Percentiles rank a stretch among this genome's conserved stretches.
Evolutionary conservation across 73 alveolate genomes (phyloP).

Genomic region (Paramecium biaurelia): DNA sequence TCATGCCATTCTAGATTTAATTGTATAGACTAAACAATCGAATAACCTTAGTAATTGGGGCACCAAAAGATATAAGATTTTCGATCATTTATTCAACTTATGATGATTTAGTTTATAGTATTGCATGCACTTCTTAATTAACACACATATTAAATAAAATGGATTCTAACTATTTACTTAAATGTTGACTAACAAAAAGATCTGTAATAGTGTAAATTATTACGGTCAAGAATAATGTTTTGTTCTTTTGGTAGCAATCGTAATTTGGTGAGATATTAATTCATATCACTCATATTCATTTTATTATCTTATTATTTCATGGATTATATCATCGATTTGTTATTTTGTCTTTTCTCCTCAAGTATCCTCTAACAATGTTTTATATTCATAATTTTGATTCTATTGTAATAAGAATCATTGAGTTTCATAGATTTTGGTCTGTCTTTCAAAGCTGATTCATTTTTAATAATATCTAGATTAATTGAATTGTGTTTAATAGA

Average conservation of each 20-base stretch:
- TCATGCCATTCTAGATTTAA: constrained; percentile 57
- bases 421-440: constrained; percentile 26
- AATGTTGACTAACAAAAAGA: neutral
- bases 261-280: neutral
- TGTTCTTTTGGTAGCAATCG: neutral
- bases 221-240: constrained; percentile 36
- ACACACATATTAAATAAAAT: constrained; percentile 12
- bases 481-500: constrained; percentile 45
- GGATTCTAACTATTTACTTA: constrained; percentile 29
- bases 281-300: neutral
- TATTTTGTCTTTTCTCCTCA: neutral
- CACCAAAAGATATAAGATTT: constrained; percentile 46
- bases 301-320: neutral
- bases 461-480: neutral
- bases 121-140: constrained; percentile 20
- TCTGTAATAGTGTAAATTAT: constrained; percentile 6
- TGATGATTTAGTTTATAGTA: neutral
- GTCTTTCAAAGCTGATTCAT: neutral
- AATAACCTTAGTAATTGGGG: constrained; percentile 41
- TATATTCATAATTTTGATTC: neutral
- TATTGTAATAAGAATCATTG: neutral
- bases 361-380: neutral
- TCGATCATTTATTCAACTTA: constrained; percentile 47
- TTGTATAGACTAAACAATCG: constrained; percentile 35
- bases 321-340: neutral